Conservation (phyloP, 169 alveolate genomes). For the Theileria annulata region DNA sequence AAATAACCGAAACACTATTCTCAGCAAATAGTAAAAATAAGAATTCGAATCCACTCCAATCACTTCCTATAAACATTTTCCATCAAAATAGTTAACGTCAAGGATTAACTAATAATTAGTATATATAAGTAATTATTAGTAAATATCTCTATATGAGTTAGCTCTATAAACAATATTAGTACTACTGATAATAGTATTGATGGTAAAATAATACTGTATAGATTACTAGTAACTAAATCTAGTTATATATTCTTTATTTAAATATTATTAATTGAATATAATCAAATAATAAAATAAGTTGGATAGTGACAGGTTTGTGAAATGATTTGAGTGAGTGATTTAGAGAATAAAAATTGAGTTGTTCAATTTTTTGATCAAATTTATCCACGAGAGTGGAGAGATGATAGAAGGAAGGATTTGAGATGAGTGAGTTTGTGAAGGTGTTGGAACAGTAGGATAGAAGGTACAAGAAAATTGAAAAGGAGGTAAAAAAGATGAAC, state of each 20-base stretch:
- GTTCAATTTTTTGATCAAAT: not conserved
- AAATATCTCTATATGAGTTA: too few species aligned
- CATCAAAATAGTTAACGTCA: too few species aligned
- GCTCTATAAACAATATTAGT: too few species aligned
- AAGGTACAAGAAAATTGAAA: conserved; percentile 1
- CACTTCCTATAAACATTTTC: not conserved
- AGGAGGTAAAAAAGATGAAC: not conserved
- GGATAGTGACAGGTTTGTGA: too few species aligned
- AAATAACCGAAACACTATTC: conserved; percentile 1
- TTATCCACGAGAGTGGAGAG: conserved; percentile 6
- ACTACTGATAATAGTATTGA: too few species aligned
- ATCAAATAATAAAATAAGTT: too few species aligned
- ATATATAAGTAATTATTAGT: too few species aligned
- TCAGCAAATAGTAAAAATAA: not conserved
- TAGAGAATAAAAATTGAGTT: not conserved
- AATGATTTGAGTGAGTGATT: not conserved
- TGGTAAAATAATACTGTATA: too few species aligned
- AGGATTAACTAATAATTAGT: too few species aligned
- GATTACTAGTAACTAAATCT: too few species aligned
- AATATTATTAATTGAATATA: too few species aligned
- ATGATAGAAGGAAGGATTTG: conserved; percentile 15
- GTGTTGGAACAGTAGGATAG: not conserved
- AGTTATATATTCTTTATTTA: too few species aligned
- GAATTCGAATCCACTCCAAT: not conserved
- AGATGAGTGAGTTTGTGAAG: not conserved